Evolutionary conservation across 140 eudicot genomes (phyloP).

Genomic region (Ambrosia hybrid): DNA sequence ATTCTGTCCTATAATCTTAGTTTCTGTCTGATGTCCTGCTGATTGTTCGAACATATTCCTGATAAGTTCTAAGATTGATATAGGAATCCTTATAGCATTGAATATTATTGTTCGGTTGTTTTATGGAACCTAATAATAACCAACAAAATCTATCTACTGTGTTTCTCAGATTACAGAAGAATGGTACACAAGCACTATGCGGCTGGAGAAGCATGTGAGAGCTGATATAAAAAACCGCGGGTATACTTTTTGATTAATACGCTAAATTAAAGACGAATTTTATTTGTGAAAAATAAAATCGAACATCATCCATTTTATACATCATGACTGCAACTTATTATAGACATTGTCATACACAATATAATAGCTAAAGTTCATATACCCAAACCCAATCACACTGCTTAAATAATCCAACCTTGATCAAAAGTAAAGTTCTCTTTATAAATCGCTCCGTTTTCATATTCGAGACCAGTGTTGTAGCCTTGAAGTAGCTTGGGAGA

Average conservation of each 20-base stretch:
- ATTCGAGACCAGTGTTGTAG: conserved; percentile 8
- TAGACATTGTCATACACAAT: conserved; percentile 7
- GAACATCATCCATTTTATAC: conserved; percentile 26
- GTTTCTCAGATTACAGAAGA: conserved; percentile 61
- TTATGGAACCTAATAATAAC: conserved; percentile 1
- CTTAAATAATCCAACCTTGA: conserved; percentile 27
- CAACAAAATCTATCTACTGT: background rate
- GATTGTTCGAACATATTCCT: too few relatives aligned
- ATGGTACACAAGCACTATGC: conserved; percentile 72
- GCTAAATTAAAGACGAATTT: conserved; percentile 6
- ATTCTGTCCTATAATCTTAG: too few relatives aligned
- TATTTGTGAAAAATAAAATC: conserved; percentile 21
- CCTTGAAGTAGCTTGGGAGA: conserved; percentile 35
- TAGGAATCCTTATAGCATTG: background rate
- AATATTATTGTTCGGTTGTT: conserved; percentile 3
- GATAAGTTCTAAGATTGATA: too few relatives aligned
- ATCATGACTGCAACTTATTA: conserved; percentile 27
- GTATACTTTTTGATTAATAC: conserved; percentile 23
- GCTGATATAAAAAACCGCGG: conserved; percentile 30
- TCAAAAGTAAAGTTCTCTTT: conserved; percentile 7
- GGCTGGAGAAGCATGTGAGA: conserved; percentile 54
- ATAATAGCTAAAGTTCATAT: background rate
- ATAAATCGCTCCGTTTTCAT: conserved; percentile 1
- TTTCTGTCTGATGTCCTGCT: too few relatives aligned
- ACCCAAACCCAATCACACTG: background rate